A percentile compares a stretch with the other conserved stretches of the same genome.
Conservation (phyloP, 495 filamentous ascomycete genomes). For the Rhypophila decipiens region DNA sequence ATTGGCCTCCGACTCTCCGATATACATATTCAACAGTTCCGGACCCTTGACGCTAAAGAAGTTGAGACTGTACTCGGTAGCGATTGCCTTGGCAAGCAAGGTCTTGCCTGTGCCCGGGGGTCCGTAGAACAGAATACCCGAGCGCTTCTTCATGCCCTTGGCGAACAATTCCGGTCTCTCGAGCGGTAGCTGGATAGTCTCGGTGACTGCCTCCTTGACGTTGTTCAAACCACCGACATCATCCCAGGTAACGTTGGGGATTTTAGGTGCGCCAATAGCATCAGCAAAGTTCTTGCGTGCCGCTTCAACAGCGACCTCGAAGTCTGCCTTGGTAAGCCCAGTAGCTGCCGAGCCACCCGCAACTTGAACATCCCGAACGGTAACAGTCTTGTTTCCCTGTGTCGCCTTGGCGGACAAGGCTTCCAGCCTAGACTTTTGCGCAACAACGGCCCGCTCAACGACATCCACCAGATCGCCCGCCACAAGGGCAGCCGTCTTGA, state of each 20-base stretch:
- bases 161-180: conserved; percentile 92
- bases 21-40: conserved; percentile 98
- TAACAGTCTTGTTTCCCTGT: conserved; percentile 39
- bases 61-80: conserved; percentile 95
- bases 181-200: conserved; percentile 92
- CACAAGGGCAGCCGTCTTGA: conserved; percentile 94
- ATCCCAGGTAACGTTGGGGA: conserved; percentile 93
- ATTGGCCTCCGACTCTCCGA: conserved; percentile 97
- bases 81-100: conserved; percentile 92
- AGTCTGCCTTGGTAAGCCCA: conserved; percentile 78
- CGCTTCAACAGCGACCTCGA: conserved; percentile 83
- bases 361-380: conserved; percentile 73
- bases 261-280: conserved; percentile 94
- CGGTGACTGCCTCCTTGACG: conserved; percentile 91
- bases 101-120: conserved; percentile 97
- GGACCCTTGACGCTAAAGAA: conserved; percentile 99
- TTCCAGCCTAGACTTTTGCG: conserved; percentile 66
- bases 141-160: conserved; percentile 98
- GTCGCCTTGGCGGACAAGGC: conserved; percentile 45
- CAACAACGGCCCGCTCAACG: conserved; percentile 79
- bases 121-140: conserved; percentile 95
- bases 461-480: conserved; percentile 93
- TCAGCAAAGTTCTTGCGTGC: conserved; percentile 97
- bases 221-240: conserved; percentile 92
- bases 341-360: conserved; percentile 79